Percentiles rank a stretch among this genome's conserved stretches.
These are phyloP conservation scores for Pichia kluyveri DNA, from an alignment of 805 yeast species.

Conservation along the genomic window DNA sequence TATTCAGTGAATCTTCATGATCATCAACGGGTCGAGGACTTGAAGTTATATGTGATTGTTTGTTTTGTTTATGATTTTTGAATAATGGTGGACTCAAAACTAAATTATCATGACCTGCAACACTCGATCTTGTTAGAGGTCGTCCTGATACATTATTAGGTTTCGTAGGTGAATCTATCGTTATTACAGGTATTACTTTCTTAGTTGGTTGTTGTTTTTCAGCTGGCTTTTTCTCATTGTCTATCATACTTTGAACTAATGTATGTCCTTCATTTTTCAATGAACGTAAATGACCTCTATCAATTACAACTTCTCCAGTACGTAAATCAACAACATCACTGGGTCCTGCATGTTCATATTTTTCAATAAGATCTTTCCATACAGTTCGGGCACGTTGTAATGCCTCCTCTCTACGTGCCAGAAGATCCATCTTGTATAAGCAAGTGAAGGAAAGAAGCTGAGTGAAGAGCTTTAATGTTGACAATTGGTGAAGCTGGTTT, in stretches of 20 bases:
- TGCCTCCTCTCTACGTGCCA: constrained; percentile 5
- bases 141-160: background rate
- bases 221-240: background rate
- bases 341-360: constrained; percentile 19
- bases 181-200: no score
- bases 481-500: no score
- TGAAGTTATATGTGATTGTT: no score
- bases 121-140: background rate
- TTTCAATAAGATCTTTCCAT: constrained; percentile 47
- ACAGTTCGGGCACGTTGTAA: constrained; percentile 14
- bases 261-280: background rate
- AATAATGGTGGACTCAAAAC: background rate
- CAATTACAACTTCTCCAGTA: constrained; percentile 55
- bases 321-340: constrained; percentile 55
- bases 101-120: background rate
- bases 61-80: no score
- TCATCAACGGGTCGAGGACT: background rate
- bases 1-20: background rate
- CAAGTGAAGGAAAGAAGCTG: background rate
- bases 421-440: background rate
- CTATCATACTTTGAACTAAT: background rate
- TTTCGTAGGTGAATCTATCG: no score
- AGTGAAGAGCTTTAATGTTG: background rate
- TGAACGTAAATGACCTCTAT: constrained; percentile 61
- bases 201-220: no score